Base-by-base conservation (phyloP, 129 eudicot species). In the Artemisia tridentata region DNA sequence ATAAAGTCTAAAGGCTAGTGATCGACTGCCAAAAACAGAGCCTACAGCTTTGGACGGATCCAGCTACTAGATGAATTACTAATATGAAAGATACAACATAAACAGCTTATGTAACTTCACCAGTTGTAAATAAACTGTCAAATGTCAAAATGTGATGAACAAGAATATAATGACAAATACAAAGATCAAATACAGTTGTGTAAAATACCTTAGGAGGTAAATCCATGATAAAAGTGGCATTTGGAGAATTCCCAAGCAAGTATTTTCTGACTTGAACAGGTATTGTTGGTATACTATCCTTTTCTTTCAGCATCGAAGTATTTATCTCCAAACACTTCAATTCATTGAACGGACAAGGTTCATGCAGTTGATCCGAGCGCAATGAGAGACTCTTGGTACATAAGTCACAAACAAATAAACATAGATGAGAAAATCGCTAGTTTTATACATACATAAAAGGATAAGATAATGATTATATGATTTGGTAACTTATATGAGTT, bases 161-260 rank as follows among this genome's bases (percentile, higher is more conserved):
- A 34, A 34, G 8, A 5, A 34, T 34, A 34, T 21, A 21, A 57
- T 25, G 29, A 25, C 29, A 25, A 25, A 25, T 25, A 25, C 29
- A 25, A 25, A 25, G 3, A 25, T 25, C 29, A 25, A 3, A 25
- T 25, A 25, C 29, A 25, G 29, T 25, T 25, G 29, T 25, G 29
- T 25, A 25, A 25, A 25, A 25, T 57, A 57, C 63, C 63, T 31
- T 4, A 31, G 7, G 65, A 21, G 65, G 66, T 11, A 41, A 38
- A 13, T 71, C 67, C 27, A 21, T 17, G 66, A 57, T 71, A 25
- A n/a, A 2, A 7, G 27, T 56, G 12, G 58, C 75, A 14, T 12
- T 57, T 47, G 47, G 67, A 71, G 75, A 71, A 23, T 71, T 71
- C 46, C 54, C 21, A 23, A 71, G 75, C 16, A 71, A 57, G 75